phyloP scores from a whole-genome alignment of 1,284 basidiomycete genomes.

The Veloboletus limbatus region DNA sequence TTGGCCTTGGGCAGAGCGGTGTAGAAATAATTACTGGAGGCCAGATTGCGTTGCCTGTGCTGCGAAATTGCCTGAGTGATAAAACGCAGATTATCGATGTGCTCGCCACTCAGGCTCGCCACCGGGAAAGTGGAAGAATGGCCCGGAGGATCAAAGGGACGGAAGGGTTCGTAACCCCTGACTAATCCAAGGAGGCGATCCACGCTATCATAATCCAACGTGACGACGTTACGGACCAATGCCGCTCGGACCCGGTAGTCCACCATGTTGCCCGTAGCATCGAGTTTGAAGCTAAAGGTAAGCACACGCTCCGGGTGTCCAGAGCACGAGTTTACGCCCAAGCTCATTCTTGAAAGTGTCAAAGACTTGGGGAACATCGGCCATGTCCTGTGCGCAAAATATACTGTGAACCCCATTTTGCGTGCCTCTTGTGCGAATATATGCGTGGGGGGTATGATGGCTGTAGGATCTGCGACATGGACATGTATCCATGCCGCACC shows the following conservation, averaged over 20 bases:
- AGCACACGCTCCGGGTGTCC: conserved; percentile 57
- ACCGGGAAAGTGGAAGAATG: conserved; percentile 1
- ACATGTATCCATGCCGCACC: conserved; percentile 80
- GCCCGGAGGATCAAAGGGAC: conserved; percentile 43
- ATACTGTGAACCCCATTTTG: conserved; percentile 50
- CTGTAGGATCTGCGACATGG: conserved; percentile 93
- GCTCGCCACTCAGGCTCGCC: conserved; percentile 34
- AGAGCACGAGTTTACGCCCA: conserved; percentile 45
- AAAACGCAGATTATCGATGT: conserved; percentile 35
- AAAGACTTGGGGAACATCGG: conserved; percentile 67
- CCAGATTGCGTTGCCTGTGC: conserved; percentile 26
- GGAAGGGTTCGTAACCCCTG: conserved; percentile 17
- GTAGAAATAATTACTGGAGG: conserved; percentile 25
- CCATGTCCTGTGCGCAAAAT: conserved; percentile 62
- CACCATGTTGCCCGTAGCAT: conserved; percentile 59
- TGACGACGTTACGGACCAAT: conserved; percentile 66
- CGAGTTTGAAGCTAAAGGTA: conserved; percentile 80
- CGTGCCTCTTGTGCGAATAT: conserved; percentile 56
- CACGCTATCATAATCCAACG: conserved; percentile 70
- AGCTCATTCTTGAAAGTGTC: conserved; percentile 49
- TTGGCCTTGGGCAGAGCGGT: conserved; percentile 26
- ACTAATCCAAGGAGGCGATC: conserved; percentile 47
- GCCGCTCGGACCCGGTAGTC: conserved; percentile 74
- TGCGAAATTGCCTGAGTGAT: conserved; percentile 18
- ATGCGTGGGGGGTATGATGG: conserved; percentile 72